Base-by-base conservation (phyloP, 805 yeast species). In the Komagataella populi region DNA sequence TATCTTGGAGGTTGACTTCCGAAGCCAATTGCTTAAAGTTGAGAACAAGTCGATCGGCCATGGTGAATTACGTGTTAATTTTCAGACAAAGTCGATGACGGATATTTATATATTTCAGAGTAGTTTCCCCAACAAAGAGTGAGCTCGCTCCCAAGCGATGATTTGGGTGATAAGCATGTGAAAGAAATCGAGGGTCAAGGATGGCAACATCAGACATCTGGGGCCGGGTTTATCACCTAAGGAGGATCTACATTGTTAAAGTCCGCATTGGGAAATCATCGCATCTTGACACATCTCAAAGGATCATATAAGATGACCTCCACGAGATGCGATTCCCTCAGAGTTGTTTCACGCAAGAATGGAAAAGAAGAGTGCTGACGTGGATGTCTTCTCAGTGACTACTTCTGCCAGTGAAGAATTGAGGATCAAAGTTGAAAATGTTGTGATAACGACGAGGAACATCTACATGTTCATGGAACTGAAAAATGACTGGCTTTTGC, bases 1-100 rank as follows among this genome's bases (percentile, higher is more conserved):
- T 54, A 39, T 55, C 51, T 49, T 55, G 51, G 52, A 62, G 57
- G 50, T 62, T 60, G 44, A 62, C 55, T 30, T 59, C 63, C 24
- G 48, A 51, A 43, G 52, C 49, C 36, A 60, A 23, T 24, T 50
- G 44, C 23, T 44, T 18, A 47, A 49, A 49, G 14, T 17, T 44
- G 16, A 10, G 10, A 17, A 44, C 23, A 20, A 18, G 20, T 44
- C 23, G 14, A 17, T 17, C 46, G n/a, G 23, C 23, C 23, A 17
- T 18, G 17, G 8, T 18, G 20, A 44, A 10, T 17, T 20, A 10
- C 5, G 23, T 20, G 23, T 12, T 44, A 12, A 44, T 18, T 44
- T 18, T 16, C 20, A 20, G 20, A 20, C 20, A 20, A 20, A 8
- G 10, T 18, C 12, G 23, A 20, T 18, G 46, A n/a, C 50, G 8